Evolutionary conservation across 805 yeast genomes (phyloP).

Genomic region (Ogataea neopini): DNA sequence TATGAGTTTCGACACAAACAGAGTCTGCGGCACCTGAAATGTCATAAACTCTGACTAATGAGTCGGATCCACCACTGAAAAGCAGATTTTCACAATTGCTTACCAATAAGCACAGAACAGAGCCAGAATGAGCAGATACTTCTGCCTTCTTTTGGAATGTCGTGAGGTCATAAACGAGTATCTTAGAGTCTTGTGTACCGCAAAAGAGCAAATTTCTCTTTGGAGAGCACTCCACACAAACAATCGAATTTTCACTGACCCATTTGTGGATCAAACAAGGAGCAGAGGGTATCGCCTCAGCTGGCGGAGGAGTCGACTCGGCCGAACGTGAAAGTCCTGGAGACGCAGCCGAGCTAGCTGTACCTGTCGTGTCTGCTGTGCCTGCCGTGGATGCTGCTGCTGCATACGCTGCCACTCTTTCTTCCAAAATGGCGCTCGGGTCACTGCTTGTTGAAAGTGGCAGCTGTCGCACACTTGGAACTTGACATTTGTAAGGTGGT

Average conservation of each 20-base stretch:
- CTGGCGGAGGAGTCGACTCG: not conserved
- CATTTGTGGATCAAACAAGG: slow-evolving; percentile 57
- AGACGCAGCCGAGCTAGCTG: not conserved
- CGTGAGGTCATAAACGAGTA: slow-evolving; percentile 65
- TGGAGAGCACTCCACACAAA: slow-evolving; percentile 69
- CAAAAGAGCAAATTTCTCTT: slow-evolving; percentile 64
- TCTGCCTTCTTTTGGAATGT: slow-evolving; percentile 58
- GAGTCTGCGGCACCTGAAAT: slow-evolving; percentile 37
- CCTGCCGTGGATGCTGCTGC: not conserved
- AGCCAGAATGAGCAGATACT: slow-evolving; percentile 65
- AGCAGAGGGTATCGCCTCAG: not conserved
- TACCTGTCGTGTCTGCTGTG: not conserved
- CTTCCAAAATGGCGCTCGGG: slow-evolving; percentile 1
- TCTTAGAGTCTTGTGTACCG: slow-evolving; percentile 86
- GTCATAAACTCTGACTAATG: slow-evolving; percentile 85
- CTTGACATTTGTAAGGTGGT: slow-evolving; percentile 7
- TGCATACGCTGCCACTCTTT: not conserved
- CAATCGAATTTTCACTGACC: slow-evolving; percentile 70
- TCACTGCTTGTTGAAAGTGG: slow-evolving; percentile 11
- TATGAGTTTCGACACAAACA: slow-evolving; percentile 45
- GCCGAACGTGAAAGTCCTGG: not conserved
- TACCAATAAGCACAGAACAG: slow-evolving; percentile 69
- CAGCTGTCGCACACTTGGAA: slow-evolving; percentile 9
- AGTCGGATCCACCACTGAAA: slow-evolving; percentile 88
- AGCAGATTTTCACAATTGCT: slow-evolving; percentile 56